Percentiles rank a stretch among this genome's conserved stretches.
Conservation (phyloP, 2,329 filamentous ascomycete genomes). For the Colletotrichum sp. region DNA sequence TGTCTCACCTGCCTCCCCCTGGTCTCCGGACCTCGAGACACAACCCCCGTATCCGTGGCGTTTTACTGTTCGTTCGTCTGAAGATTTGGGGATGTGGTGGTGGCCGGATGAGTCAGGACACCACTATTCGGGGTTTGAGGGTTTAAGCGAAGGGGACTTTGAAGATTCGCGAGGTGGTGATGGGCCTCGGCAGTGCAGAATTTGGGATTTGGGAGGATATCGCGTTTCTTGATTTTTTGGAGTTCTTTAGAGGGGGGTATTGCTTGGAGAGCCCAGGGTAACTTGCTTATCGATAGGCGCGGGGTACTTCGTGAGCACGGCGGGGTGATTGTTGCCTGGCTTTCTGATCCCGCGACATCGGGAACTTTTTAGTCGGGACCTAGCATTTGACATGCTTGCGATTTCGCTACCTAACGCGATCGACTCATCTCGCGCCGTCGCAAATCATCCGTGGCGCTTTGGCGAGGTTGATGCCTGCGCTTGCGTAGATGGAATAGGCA, state of each 20-base stretch:
- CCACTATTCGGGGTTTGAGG: background rate
- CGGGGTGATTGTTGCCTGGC: background rate
- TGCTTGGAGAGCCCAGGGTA: no score
- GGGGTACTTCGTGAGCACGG: background rate
- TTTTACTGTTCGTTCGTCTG: background rate
- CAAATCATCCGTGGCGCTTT: background rate
- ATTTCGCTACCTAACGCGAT: background rate
- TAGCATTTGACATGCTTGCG: background rate
- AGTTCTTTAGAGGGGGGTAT: accelerated
- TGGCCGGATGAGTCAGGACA: conserved; percentile 1
- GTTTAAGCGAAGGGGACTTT: background rate
- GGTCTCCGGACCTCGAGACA: background rate
- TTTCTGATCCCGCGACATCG: no score
- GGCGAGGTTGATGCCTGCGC: background rate
- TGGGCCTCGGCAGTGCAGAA: background rate
- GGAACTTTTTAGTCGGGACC: background rate
- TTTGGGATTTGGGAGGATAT: background rate
- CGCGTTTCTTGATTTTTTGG: background rate
- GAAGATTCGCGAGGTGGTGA: background rate
- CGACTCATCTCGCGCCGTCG: background rate
- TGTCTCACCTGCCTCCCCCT: conserved; percentile 4
- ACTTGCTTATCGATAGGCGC: background rate
- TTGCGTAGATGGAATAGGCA: background rate
- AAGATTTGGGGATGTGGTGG: background rate
- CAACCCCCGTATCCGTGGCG: conserved; percentile 7